These are phyloP conservation scores for Globomyces pollinis-pini DNA, from an alignment of 192 early-diverging fungal genomes.

Conservation along the genomic window DNA sequence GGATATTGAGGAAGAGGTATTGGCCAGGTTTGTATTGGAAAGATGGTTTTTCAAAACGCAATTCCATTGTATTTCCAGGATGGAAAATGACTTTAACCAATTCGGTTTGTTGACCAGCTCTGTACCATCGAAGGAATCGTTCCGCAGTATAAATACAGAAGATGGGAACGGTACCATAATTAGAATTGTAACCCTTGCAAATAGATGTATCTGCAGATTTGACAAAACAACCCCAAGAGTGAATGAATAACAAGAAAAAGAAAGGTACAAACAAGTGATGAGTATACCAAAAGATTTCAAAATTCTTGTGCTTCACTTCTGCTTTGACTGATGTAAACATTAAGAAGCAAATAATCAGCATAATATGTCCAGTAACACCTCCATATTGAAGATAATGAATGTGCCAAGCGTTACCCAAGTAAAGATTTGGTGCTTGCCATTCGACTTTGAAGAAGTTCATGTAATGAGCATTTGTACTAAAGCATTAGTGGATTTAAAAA, in stretches of 20 bases:
- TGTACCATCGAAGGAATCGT: constrained; percentile 50
- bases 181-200: constrained; percentile 19
- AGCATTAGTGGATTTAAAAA: too few species aligned
- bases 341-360: constrained; percentile 42
- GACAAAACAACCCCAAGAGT: constrained; percentile 50
- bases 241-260: constrained; percentile 61
- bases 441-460: constrained; percentile 36
- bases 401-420: constrained; percentile 11
- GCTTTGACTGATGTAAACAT: constrained; percentile 41
- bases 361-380: constrained; percentile 61
- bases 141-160: constrained; percentile 61
- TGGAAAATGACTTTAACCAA: constrained; percentile 68
- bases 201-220: constrained; percentile 19
- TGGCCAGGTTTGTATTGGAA: constrained; percentile 56
- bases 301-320: constrained; percentile 38
- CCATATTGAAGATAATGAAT: constrained; percentile 13
- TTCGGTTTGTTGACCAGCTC: constrained; percentile 47
- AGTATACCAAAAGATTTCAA: constrained; percentile 72
- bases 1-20: constrained; percentile 67
- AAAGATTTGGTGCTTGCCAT: background rate
- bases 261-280: constrained; percentile 70
- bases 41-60: constrained; percentile 55
- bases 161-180: constrained; percentile 15
- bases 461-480: constrained; percentile 41
- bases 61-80: constrained; percentile 63